Evolutionary conservation across 2,329 filamentous ascomycete species (phyloP).

Genomic region (Arthrobotrys megalospora): DNA sequence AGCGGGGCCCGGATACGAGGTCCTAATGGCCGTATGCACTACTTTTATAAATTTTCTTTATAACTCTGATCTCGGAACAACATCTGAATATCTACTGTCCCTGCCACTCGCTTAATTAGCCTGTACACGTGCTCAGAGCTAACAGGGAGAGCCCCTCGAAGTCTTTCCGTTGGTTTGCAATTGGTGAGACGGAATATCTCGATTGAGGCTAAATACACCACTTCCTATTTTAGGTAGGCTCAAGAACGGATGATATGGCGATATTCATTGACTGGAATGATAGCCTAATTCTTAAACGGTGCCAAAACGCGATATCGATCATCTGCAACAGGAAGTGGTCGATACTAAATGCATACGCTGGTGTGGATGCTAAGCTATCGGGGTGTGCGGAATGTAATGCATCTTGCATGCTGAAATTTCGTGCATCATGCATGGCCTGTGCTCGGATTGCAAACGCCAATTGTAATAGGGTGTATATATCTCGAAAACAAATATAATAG

Average conservation of each 20-base stretch:
- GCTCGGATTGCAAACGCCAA: slow-evolving; percentile 26
- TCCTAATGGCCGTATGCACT: slow-evolving; percentile 30
- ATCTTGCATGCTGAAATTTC: slow-evolving; percentile 38
- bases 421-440: slow-evolving; percentile 35
- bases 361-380: slow-evolving; percentile 24
- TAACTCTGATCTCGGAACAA: slow-evolving; percentile 58
- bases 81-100: slow-evolving; percentile 35
- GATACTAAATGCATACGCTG: slow-evolving; percentile 17
- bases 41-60: slow-evolving; percentile 52
- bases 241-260: slow-evolving; percentile 6
- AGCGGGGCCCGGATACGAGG: slow-evolving; percentile 40
- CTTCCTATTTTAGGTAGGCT: slow-evolving; percentile 33
- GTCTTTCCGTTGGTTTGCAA: slow-evolving; percentile 16
- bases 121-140: slow-evolving; percentile 42
- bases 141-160: slow-evolving; percentile 12
- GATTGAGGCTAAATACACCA: slow-evolving; percentile 55
- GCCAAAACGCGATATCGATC: slow-evolving; percentile 30
- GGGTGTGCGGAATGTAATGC: slow-evolving; percentile 35
- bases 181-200: slow-evolving; percentile 49
- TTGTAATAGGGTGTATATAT: slow-evolving; percentile 32
- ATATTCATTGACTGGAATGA: slow-evolving; percentile 39
- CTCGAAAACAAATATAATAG: slow-evolving; percentile 18
- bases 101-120: slow-evolving; percentile 50
- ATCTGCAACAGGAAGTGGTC: slow-evolving; percentile 34
- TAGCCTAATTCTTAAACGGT: slow-evolving; percentile 42